Evolutionary conservation across 139 green algal species (phyloP).

Genomic region (Chlamydomonas schloesseri): DNA sequence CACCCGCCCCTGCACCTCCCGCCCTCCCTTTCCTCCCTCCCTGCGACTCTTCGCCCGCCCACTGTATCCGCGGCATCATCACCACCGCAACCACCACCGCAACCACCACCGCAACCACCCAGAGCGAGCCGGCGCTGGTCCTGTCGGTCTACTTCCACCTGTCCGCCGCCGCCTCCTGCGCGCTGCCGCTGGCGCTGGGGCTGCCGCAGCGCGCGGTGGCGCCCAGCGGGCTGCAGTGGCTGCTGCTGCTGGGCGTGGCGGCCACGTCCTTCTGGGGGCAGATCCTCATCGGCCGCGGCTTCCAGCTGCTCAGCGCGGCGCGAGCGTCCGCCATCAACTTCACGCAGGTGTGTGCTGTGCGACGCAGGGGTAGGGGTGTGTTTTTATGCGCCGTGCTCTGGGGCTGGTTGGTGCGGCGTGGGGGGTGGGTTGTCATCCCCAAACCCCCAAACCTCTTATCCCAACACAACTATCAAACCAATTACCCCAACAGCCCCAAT

Average conservation of each 20-base stretch:
- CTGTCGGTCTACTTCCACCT: conserved; percentile 69
- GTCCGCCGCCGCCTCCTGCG: conserved; percentile 39
- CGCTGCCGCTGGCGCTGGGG: conserved; percentile 48
- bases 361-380: background rate
- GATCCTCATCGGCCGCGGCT: conserved; percentile 57
- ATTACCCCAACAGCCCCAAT: too few species aligned
- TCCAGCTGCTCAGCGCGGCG: conserved; percentile 56
- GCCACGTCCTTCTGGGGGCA: conserved; percentile 48
- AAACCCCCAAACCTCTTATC: too few species aligned
- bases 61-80: too few species aligned
- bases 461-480: too few species aligned
- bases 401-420: background rate
- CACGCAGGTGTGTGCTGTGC: conserved; percentile 46
- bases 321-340: conserved; percentile 60
- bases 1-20: too few species aligned
- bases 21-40: too few species aligned
- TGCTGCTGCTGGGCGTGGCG: conserved; percentile 55
- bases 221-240: conserved; percentile 9
- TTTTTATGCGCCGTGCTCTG: background rate
- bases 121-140: conserved; percentile 42
- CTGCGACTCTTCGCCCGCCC: too few species aligned
- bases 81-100: too few species aligned
- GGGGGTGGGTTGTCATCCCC: too few species aligned
- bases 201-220: conserved; percentile 34
- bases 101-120: too few species aligned